Evolutionary conservation across 768 basidiomycete genomes (phyloP).

Genomic region (Pluteus cervinus): DNA sequence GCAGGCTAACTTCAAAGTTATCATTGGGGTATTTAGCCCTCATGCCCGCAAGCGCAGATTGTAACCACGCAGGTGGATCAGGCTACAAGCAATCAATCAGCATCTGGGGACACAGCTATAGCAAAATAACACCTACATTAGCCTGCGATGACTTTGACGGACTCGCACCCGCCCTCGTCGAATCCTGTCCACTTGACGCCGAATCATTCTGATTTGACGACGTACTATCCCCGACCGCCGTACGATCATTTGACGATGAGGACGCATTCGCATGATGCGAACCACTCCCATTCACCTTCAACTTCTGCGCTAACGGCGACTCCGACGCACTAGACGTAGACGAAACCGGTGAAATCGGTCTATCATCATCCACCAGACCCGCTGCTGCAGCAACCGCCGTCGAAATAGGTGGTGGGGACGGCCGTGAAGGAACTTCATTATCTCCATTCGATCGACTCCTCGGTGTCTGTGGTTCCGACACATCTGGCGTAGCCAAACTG

Average conservation of each 20-base stretch:
- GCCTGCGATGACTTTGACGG: constrained; percentile 25
- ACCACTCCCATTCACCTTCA: constrained; percentile 53
- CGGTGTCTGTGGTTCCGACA: constrained; percentile 52
- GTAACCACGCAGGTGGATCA: constrained; percentile 67
- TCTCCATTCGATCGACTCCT: constrained; percentile 28
- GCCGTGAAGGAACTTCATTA: constrained; percentile 24
- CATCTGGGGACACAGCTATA: neutral
- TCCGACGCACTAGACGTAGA: constrained; percentile 71
- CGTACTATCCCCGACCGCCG: constrained; percentile 11
- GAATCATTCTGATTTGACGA: constrained; percentile 9
- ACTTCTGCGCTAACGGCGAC: constrained; percentile 62
- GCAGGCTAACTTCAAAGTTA: constrained; percentile 70
- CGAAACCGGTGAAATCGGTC: constrained; percentile 67
- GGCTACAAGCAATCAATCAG: constrained; percentile 8
- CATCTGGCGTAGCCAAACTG: constrained; percentile 31
- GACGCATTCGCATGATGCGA: constrained; percentile 25
- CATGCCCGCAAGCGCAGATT: constrained; percentile 59
- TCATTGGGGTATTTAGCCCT: constrained; percentile 75
- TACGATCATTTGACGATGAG: constrained; percentile 7
- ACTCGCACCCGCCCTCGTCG: constrained; percentile 13
- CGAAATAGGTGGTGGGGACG: constrained; percentile 16
- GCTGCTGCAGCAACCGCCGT: constrained; percentile 20
- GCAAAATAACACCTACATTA: too few relatives aligned
- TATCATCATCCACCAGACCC: constrained; percentile 35
- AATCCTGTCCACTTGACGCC: constrained; percentile 7